Evolutionary conservation across 306 rosid species (phyloP).

Genomic region (Inga laurina): DNA sequence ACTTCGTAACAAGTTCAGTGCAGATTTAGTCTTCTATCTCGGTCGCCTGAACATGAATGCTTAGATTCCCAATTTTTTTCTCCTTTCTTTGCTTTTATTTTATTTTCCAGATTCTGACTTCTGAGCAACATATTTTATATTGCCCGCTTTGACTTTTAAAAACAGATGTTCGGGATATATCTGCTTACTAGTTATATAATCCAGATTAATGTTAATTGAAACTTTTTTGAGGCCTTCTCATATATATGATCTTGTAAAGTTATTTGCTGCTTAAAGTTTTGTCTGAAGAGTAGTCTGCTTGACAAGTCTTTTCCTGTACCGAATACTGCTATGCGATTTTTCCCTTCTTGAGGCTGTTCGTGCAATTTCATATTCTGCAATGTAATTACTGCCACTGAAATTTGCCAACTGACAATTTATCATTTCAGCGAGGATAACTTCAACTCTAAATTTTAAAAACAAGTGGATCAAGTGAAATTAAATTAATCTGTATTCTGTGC

Average conservation of each 20-base stretch:
- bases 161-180: background rate
- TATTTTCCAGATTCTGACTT: background rate
- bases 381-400: background rate
- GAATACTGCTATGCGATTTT: background rate
- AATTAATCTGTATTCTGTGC: background rate
- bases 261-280: constrained; percentile 12
- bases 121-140: background rate
- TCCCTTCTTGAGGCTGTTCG: background rate
- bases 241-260: constrained; percentile 6
- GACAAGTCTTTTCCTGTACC: constrained; percentile 18
- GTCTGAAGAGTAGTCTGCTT: constrained; percentile 12
- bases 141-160: background rate
- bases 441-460: background rate
- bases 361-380: background rate
- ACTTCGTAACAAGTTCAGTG: constrained; percentile 1
- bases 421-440: background rate
- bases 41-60: background rate
- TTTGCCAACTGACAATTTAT: background rate
- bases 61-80: constrained; percentile 11
- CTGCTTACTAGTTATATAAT: constrained; percentile 4
- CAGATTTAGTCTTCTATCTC: background rate
- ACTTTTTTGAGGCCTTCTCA: background rate
- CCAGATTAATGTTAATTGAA: background rate
- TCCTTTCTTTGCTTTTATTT: background rate
- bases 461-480: background rate